Evolutionary conservation across 2,329 filamentous ascomycete genomes (phyloP), one percentile per base, ranked within the genome.

Genomic region (Colletotrichum tamarilloi): DNA sequence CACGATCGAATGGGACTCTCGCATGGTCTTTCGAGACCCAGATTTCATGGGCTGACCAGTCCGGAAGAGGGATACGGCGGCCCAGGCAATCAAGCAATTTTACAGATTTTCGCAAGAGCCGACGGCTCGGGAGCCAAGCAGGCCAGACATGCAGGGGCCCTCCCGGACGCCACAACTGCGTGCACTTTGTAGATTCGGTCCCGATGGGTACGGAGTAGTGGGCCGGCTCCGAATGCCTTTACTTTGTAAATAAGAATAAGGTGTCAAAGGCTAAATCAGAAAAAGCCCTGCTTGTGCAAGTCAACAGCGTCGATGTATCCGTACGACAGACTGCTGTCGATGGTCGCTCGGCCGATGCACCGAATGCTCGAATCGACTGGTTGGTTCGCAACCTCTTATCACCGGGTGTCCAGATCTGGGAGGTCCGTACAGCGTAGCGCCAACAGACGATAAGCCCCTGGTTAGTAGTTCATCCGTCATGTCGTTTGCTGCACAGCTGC

Each of bases 101-200:
- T 60, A 49, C 56, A 59, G 67, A 73, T 65, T 73, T 42, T 70
- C 60, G 53, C 67, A 52, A 65, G 35, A 62, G 67, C 67, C 69
- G 66, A 59, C 26, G 52, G 65, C 65, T 64, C 58, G 66, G 65
- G 59, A 65, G 70, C 70, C 70, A 64, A 72, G 69, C 42, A 26
- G 53, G n/a, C 22, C 65, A 24, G 14, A 7, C 22, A 53, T 59
- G 55, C 70, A 69, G 60, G 70, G 70, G 66, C 22, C 53, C 58
- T 53, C 65, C 64, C 26, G 14, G 46, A 57, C 57, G 63, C 63
- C 56, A 28, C 26, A 11, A 55, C 56, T 32, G 32, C 63, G n/a
- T 12, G 32, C 11, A 35, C 32, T 35, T 35, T 12, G 32, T 49
- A 49, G 19, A 57, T 60, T 72, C 65, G 65, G 69, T 59, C 64